phyloP scores from a whole-genome alignment of 2,329 filamentous ascomycete species.

The Ramularia endophylla region DNA sequence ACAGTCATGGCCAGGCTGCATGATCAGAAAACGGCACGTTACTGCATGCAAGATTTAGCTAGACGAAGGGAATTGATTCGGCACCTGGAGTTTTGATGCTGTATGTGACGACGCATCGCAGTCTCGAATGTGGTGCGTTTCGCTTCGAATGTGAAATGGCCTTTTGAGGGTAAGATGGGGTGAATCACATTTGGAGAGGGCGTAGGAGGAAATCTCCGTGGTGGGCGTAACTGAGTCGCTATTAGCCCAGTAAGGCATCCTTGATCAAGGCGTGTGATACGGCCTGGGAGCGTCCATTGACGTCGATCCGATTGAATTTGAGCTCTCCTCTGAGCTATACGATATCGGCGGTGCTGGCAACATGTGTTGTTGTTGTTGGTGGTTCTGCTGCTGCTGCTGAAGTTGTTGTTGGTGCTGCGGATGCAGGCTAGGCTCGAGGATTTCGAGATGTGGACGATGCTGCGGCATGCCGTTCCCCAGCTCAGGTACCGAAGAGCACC shows the following conservation, averaged over 20 bases:
- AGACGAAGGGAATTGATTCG: too few species aligned
- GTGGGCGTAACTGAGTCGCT: conserved; percentile 1
- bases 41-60: too few species aligned
- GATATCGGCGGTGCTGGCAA: conserved; percentile 6
- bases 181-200: not conserved
- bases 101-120: too few species aligned
- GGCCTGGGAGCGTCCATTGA: conserved; percentile 11
- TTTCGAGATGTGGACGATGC: conserved; percentile 9
- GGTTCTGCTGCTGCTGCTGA: conserved; percentile 1
- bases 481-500: conserved; percentile 7
- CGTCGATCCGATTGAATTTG: conserved; percentile 14
- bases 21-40: too few species aligned
- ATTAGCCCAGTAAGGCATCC: not conserved
- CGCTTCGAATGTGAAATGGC: too few species aligned
- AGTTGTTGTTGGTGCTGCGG: not conserved
- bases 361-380: conserved; percentile 3
- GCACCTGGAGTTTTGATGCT: too few species aligned
- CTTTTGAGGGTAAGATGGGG: too few species aligned
- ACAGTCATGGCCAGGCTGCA: too few species aligned
- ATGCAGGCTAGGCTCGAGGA: conserved; percentile 10
- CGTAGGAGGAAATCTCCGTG: not conserved
- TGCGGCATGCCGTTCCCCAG: not conserved
- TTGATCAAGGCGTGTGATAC: conserved; percentile 15
- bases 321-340: conserved; percentile 18
- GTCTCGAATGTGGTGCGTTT: too few species aligned